Percentiles rank a stretch among this genome's conserved stretches.
phyloP scores from a whole-genome alignment of 352 stramenopile genomes.

The Phytophthora aleatoria region DNA sequence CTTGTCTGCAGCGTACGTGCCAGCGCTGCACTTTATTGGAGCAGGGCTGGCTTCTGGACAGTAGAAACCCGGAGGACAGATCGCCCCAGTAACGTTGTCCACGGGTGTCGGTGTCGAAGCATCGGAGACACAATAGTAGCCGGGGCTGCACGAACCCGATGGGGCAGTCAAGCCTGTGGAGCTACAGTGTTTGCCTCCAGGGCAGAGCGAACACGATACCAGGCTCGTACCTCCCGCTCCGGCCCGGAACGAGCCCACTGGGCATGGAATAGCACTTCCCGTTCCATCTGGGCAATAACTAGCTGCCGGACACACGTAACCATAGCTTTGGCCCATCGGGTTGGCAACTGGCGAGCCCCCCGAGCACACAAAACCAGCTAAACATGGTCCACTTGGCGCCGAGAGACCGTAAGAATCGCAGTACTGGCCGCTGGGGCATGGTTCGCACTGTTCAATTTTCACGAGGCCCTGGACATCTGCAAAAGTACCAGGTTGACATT shows the following conservation, averaged over 20 bases:
- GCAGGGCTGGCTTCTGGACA: slow-evolving; percentile 54
- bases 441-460: slow-evolving; percentile 70
- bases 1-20: slow-evolving; percentile 39
- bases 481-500: slow-evolving; percentile 71
- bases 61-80: slow-evolving; percentile 66
- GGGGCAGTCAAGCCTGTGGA: slow-evolving; percentile 51
- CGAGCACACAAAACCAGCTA: slow-evolving; percentile 68
- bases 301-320: slow-evolving; percentile 65
- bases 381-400: slow-evolving; percentile 53
- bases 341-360: slow-evolving; percentile 65
- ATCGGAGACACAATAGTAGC: slow-evolving; percentile 84
- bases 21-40: slow-evolving; percentile 50
- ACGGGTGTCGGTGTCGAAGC: slow-evolving; percentile 52
- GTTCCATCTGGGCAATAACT: slow-evolving; percentile 79
- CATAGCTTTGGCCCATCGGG: slow-evolving; percentile 49
- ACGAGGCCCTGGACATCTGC: slow-evolving; percentile 64
- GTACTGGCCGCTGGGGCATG: slow-evolving; percentile 83
- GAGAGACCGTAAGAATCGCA: slow-evolving; percentile 87
- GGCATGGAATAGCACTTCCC: slow-evolving; percentile 57
- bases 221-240: slow-evolving; percentile 53
- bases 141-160: slow-evolving; percentile 60
- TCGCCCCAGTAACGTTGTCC: slow-evolving; percentile 45
- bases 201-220: slow-evolving; percentile 69
- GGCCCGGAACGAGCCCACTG: slow-evolving; percentile 58
- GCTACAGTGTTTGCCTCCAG: slow-evolving; percentile 60